phyloP scores from a whole-genome alignment of 1,284 basidiomycete genomes.

The Rhodotorula sp. region DNA sequence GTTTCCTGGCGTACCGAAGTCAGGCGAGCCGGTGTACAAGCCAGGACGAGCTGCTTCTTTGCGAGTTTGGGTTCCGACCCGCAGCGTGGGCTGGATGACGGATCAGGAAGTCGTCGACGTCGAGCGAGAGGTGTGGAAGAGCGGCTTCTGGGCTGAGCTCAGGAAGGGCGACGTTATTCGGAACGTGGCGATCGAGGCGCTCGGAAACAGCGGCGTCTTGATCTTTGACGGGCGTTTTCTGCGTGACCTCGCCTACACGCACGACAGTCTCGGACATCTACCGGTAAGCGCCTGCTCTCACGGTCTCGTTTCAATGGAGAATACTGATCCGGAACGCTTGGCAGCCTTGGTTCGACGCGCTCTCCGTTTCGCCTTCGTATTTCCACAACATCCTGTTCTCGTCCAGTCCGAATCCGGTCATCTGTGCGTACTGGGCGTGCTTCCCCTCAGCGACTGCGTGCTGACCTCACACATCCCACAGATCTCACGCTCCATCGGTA shows the following conservation, averaged over 20 bases:
- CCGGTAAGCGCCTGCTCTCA: slow-evolving; percentile 39
- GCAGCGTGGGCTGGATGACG: slow-evolving; percentile 41
- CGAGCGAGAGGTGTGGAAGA: slow-evolving; percentile 44
- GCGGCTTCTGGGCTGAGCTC: slow-evolving; percentile 46
- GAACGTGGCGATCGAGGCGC: slow-evolving; percentile 46
- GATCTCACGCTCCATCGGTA: slow-evolving; percentile 47
- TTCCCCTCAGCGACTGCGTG: no score
- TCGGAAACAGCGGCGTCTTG: slow-evolving; percentile 44
- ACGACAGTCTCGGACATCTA: slow-evolving; percentile 50
- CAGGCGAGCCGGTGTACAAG: slow-evolving; percentile 37
- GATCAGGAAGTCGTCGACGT: slow-evolving; percentile 46
- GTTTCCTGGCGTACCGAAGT: neutral
- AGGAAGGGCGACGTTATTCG: slow-evolving; percentile 51
- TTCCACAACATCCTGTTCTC: slow-evolving; percentile 51
- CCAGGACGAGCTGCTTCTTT: slow-evolving; percentile 49
- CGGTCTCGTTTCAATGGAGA: neutral
- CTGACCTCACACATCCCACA: neutral
- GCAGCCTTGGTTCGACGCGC: slow-evolving; percentile 48
- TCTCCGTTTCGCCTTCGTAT: slow-evolving; percentile 49
- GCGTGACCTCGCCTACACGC: slow-evolving; percentile 48
- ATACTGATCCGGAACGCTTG: neutral
- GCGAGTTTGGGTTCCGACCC: slow-evolving; percentile 50
- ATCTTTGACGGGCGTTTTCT: slow-evolving; percentile 50
- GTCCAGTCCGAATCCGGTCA: slow-evolving; percentile 42
- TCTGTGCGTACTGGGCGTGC: slow-evolving; percentile 18